phyloP scores from a whole-genome alignment of 1,139 yeast species.

The Hyphopichia khmerensis region DNA sequence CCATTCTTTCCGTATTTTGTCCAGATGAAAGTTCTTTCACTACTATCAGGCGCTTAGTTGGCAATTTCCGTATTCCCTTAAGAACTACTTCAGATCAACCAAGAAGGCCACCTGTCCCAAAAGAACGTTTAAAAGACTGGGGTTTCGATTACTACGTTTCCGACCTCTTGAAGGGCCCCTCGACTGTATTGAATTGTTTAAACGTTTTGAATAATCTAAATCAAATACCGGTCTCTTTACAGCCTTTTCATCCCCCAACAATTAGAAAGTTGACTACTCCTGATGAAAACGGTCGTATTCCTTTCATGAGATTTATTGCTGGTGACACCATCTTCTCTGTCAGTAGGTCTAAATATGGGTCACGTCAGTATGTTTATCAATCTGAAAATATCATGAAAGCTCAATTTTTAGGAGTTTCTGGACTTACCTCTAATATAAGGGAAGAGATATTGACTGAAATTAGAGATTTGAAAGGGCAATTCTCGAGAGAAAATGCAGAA shows the following conservation, averaged over 20 bases:
- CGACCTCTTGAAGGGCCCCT: slow-evolving; percentile 75
- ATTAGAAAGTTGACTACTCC: slow-evolving; percentile 36
- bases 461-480: slow-evolving; percentile 6
- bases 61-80: slow-evolving; percentile 1
- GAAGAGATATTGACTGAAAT: slow-evolving; percentile 18
- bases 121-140: slow-evolving; percentile 32
- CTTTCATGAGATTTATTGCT: slow-evolving; percentile 58
- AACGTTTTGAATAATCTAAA: slow-evolving; percentile 59
- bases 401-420: slow-evolving; percentile 41
- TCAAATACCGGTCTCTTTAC: slow-evolving; percentile 59
- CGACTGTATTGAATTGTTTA: slow-evolving; percentile 71
- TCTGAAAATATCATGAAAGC: slow-evolving; percentile 32
- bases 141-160: slow-evolving; percentile 83
- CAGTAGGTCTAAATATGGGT: slow-evolving; percentile 58
- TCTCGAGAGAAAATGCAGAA: slow-evolving; percentile 13
- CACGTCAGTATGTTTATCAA: slow-evolving; percentile 46
- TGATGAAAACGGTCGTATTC: slow-evolving; percentile 34
- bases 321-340: slow-evolving; percentile 55
- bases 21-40: slow-evolving; percentile 5
- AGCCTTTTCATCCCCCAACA: slow-evolving; percentile 39
- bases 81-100: slow-evolving; percentile 2
- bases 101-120: slow-evolving; percentile 14
- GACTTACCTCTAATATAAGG: slow-evolving; percentile 40
- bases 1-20: slow-evolving; percentile 49
- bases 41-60: slow-evolving; percentile 1